phyloP scores from a whole-genome alignment of 805 yeast species.

The Ogataea ramenticola region DNA sequence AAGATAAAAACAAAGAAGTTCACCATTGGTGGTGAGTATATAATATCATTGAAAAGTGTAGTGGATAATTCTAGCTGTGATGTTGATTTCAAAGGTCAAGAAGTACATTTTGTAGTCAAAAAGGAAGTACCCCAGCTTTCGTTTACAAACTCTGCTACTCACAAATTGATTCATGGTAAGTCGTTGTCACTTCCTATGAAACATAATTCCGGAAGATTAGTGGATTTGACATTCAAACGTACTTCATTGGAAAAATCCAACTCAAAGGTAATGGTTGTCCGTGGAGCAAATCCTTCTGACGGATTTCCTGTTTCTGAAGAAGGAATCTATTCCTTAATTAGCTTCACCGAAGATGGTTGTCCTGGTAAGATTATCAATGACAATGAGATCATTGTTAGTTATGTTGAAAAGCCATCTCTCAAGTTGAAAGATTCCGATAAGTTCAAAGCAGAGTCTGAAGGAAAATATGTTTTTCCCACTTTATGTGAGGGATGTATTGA shows the following conservation, averaged over 20 bases:
- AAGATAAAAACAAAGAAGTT: constrained; percentile 49
- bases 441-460: not conserved
- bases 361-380: constrained; percentile 28
- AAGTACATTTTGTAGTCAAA: constrained; percentile 61
- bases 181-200: constrained; percentile 46
- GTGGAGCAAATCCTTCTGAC: constrained; percentile 14
- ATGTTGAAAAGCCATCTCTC: constrained; percentile 23
- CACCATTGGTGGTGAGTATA: constrained; percentile 65
- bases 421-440: constrained; percentile 6
- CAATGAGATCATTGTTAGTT: constrained; percentile 16
- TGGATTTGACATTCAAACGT: constrained; percentile 26
- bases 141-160: constrained; percentile 22
- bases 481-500: constrained; percentile 20
- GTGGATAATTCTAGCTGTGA: constrained; percentile 74
- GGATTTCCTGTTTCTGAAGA: constrained; percentile 29
- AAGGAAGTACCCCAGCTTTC: constrained; percentile 52
- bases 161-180: constrained; percentile 57
- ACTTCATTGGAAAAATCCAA: constrained; percentile 15
- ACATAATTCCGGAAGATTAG: constrained; percentile 24
- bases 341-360: constrained; percentile 38
- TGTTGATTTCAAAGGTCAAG: constrained; percentile 60
- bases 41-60: constrained; percentile 54
- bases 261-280: constrained; percentile 4
- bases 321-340: constrained; percentile 34
- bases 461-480: constrained; percentile 6